Conservation (phyloP, 441 rosid species). For the Gossypium gossypioides region DNA sequence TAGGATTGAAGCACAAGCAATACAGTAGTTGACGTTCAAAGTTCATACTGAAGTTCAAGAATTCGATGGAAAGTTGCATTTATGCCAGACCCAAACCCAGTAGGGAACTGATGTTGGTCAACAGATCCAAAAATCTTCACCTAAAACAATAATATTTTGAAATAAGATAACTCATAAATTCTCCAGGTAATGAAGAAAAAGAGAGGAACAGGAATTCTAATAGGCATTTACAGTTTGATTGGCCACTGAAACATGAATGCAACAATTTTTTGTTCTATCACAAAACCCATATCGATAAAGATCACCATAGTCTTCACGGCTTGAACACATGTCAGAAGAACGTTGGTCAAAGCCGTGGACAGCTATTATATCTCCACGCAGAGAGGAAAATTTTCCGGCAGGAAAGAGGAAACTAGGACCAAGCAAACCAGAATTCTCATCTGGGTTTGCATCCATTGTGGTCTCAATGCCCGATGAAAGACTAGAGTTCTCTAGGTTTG, state of each 20-base stretch:
- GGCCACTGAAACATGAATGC: constrained; percentile 46
- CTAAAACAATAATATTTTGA: constrained; percentile 28
- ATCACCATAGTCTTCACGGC: constrained; percentile 23
- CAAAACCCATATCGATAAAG: constrained; percentile 19
- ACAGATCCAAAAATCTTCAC: constrained; percentile 53
- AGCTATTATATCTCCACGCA: constrained; percentile 48
- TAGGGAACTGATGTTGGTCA: constrained; percentile 42
- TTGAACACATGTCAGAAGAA: constrained; percentile 17
- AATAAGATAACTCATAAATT: constrained; percentile 15
- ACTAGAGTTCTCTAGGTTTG: constrained; percentile 18
- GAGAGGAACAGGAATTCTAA: not conserved
- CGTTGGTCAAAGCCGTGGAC: constrained; percentile 32
- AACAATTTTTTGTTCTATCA: constrained; percentile 23
- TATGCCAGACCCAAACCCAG: constrained; percentile 67
- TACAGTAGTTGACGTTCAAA: constrained; percentile 3
- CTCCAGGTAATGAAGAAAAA: constrained; percentile 4
- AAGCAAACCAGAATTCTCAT: constrained; percentile 17
- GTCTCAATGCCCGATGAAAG: constrained; percentile 19
- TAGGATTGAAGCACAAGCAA: not conserved
- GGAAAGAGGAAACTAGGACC: constrained; percentile 38
- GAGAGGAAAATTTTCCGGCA: constrained; percentile 47
- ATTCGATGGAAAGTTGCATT: constrained; percentile 68
- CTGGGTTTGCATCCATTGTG: constrained; percentile 1
- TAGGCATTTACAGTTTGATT: constrained; percentile 43
- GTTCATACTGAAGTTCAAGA: constrained; percentile 46